phyloP scores from a whole-genome alignment of 2,329 filamentous ascomycete genomes.

The Colletotrichum caudatum region DNA sequence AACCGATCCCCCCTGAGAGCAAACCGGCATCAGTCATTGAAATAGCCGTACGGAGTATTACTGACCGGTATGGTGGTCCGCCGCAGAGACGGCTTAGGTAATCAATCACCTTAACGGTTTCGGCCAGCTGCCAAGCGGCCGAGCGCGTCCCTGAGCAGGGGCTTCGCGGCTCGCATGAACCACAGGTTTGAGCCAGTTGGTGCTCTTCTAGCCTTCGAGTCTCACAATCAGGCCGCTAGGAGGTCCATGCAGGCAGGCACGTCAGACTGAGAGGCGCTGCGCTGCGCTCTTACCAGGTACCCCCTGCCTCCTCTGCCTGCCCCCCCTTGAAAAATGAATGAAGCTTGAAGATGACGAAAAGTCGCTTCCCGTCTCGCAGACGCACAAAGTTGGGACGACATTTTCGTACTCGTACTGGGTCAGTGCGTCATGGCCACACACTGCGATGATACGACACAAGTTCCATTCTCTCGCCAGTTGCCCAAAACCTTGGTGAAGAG shows the following conservation, averaged over 20 bases:
- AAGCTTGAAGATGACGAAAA: slow-evolving; percentile 32
- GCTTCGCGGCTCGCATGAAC: slow-evolving; percentile 28
- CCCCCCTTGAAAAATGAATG: slow-evolving; percentile 2
- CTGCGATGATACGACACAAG: neutral
- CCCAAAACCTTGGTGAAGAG: neutral
- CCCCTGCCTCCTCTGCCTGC: slow-evolving; percentile 4
- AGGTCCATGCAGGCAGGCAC: slow-evolving; percentile 3
- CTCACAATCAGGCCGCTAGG: slow-evolving; percentile 31
- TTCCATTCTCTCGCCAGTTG: neutral
- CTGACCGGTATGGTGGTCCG: neutral
- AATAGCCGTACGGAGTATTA: neutral
- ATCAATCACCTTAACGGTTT: neutral
- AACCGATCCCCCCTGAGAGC: slow-evolving; percentile 24
- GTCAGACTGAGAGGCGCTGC: slow-evolving; percentile 18
- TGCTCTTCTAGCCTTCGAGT: slow-evolving; percentile 17
- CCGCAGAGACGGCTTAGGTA: slow-evolving; percentile 4
- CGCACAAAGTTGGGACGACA: slow-evolving; percentile 35
- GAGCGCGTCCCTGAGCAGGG: slow-evolving; percentile 11
- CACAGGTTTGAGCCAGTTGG: slow-evolving; percentile 35
- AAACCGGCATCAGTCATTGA: neutral
- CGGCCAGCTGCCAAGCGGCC: neutral
- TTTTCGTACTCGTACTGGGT: neutral
- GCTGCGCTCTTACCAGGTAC: slow-evolving; percentile 4
- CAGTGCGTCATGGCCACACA: neutral
- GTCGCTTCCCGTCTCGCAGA: slow-evolving; percentile 24